These are phyloP conservation scores for Penicillium malachiteum DNA, from an alignment of 495 filamentous ascomycete genomes.

Conservation along the genomic window DNA sequence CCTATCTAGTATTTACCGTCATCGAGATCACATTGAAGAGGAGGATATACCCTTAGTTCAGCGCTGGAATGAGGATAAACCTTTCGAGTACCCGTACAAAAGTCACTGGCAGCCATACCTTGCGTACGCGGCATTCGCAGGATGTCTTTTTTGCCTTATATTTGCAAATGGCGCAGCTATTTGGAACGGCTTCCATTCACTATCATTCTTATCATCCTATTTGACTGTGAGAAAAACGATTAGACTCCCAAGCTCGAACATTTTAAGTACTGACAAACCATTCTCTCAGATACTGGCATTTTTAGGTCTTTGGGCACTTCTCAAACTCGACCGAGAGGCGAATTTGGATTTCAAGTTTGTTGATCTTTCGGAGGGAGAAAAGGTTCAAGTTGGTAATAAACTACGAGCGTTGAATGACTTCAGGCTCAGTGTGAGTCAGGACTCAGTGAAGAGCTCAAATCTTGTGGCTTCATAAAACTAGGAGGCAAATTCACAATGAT, in stretches of 20 bases:
- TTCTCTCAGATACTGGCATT: neutral
- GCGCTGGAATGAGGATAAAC: neutral
- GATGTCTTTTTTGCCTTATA: slow-evolving; percentile 38
- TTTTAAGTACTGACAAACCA: neutral
- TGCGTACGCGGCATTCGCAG: slow-evolving; percentile 33
- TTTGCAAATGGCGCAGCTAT: slow-evolving; percentile 39
- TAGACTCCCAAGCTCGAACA: neutral
- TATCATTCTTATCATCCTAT: neutral
- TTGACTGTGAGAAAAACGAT: neutral
- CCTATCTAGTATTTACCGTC: neutral
- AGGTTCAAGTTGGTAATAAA: neutral
- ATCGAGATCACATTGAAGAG: neutral
- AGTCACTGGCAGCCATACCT: slow-evolving; percentile 42
- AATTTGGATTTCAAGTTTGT: neutral
- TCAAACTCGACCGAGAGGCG: neutral
- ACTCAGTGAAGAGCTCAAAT: too few relatives aligned
- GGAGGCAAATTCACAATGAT: too few relatives aligned
- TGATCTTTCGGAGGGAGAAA: neutral
- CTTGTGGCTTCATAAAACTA: too few relatives aligned
- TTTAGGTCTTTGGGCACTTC: neutral
- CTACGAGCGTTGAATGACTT: neutral
- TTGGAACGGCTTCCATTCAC: slow-evolving; percentile 23
- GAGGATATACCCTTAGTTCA: neutral
- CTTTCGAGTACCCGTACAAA: slow-evolving; percentile 35
- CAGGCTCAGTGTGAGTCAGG: too few relatives aligned